These are phyloP conservation scores for Ceratocystis destructans DNA, from an alignment of 2,329 filamentous ascomycete species.

Conservation along the genomic window DNA sequence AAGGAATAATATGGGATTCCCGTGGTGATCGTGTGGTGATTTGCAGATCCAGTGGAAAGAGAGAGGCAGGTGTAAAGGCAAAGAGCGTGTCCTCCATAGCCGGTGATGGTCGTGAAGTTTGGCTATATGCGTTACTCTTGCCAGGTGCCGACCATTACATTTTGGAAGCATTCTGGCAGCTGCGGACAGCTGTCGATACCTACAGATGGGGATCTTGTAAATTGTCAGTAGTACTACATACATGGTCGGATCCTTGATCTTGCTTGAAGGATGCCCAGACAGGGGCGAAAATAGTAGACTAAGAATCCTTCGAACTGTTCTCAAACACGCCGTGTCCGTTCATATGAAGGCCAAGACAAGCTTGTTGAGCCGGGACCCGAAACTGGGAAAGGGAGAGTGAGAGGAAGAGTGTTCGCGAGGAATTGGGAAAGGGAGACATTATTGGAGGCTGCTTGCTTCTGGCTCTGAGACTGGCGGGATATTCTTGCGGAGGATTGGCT, in stretches of 20 bases:
- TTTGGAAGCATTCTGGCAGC: not conserved
- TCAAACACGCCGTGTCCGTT: slow-evolving; percentile 2
- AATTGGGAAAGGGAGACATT: not conserved
- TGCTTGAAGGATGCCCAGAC: not conserved
- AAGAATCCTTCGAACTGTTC: not conserved
- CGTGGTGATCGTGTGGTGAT: not conserved
- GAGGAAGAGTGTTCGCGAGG: not conserved
- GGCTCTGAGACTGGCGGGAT: not conserved
- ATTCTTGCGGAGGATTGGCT: not conserved
- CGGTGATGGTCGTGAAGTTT: not conserved
- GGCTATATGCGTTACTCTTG: too few species aligned
- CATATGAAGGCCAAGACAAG: not conserved
- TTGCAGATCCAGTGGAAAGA: not conserved
- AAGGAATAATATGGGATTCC: not conserved
- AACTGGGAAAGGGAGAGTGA: not conserved
- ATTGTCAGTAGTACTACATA: too few species aligned
- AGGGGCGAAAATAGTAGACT: slow-evolving; percentile 2
- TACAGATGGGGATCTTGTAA: not conserved
- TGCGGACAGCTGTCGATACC: not conserved
- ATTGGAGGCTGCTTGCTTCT: not conserved
- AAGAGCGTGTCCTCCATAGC: not conserved
- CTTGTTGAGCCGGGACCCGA: not conserved
- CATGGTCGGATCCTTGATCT: too few species aligned
- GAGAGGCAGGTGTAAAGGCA: not conserved
- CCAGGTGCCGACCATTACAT: too few species aligned